A percentile compares a stretch with the other conserved stretches of the same genome.
Conservation (phyloP, 192 early-diverging fungal species). For the Podila clonocystis region DNA sequence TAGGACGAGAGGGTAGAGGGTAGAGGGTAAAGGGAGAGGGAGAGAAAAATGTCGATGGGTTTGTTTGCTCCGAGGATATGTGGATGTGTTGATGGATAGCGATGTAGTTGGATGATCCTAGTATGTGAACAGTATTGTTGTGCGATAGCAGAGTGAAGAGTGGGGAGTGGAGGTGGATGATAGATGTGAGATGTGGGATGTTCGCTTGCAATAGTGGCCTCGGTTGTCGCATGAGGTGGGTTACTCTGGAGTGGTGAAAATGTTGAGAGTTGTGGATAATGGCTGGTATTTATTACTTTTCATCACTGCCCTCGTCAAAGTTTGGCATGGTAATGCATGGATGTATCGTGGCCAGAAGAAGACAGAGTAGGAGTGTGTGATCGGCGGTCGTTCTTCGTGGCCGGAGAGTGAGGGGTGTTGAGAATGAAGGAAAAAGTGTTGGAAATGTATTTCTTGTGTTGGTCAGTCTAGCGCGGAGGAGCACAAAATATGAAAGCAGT, state of each 20-base stretch:
- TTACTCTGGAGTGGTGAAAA: background rate
- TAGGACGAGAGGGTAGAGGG: too few species aligned
- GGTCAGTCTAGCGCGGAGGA: background rate
- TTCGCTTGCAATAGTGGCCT: too few species aligned
- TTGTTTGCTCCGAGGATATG: too few species aligned
- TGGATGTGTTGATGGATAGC: too few species aligned
- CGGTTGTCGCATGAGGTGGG: background rate
- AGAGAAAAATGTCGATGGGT: too few species aligned
- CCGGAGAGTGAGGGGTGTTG: background rate
- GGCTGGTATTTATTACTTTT: conserved; percentile 3
- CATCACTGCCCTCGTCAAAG: conserved; percentile 3
- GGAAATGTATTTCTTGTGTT: background rate
- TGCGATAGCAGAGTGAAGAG: background rate
- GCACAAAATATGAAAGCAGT: background rate
- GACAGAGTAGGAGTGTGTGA: background rate
- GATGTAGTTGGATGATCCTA: too few species aligned
- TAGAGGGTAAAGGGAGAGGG: too few species aligned
- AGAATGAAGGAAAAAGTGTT: background rate
- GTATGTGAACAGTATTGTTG: too few species aligned
- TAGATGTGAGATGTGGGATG: background rate
- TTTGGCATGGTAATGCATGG: conserved; percentile 1
- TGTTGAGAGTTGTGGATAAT: background rate
- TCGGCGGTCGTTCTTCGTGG: background rate
- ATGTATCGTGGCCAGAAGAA: background rate
- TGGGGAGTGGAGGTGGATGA: background rate